Conservation (phyloP, 805 yeast genomes). For the Nadsonia fulvescens region DNA sequence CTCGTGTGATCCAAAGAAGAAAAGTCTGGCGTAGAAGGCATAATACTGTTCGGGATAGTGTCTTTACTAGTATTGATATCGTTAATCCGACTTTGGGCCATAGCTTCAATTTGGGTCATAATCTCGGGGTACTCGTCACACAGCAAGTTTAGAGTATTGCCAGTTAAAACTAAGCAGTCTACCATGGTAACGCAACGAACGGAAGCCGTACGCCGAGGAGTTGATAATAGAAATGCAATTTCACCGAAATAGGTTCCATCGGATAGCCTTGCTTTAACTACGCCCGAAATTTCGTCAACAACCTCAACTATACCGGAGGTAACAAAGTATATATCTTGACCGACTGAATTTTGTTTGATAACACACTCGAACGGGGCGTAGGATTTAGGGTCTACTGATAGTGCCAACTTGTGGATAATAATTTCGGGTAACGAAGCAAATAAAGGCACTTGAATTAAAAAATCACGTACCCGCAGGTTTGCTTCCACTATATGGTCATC, state of each 20-base stretch:
- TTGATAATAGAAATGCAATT: conserved; percentile 41
- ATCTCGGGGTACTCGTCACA: conserved; percentile 41
- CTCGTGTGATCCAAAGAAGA: too few species aligned
- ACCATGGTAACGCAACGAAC: conserved; percentile 43
- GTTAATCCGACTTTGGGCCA: conserved; percentile 25
- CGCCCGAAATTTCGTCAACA: conserved; percentile 22
- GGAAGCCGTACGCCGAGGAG: conserved; percentile 34
- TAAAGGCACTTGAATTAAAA: conserved; percentile 38
- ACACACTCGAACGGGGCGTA: conserved; percentile 41
- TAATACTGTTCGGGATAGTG: too few species aligned
- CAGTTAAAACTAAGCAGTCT: conserved; percentile 41
- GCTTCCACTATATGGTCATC: too few species aligned
- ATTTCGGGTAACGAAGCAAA: conserved; percentile 39
- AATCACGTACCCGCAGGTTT: conserved; percentile 43
- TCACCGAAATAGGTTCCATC: conserved; percentile 61
- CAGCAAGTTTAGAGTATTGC: conserved; percentile 34
- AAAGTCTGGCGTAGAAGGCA: too few species aligned
- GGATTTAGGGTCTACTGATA: conserved; percentile 39
- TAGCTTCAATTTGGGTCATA: conserved; percentile 37
- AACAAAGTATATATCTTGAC: conserved; percentile 49
- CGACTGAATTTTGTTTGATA: conserved; percentile 38
- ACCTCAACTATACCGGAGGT: conserved; percentile 59
- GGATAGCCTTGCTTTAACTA: conserved; percentile 38
- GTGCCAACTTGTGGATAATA: conserved; percentile 44
- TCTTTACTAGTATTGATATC: too few species aligned